These are phyloP conservation scores for Chlamydomonas schloesseri DNA, from an alignment of 139 green algal genomes.

Conservation along the genomic window DNA sequence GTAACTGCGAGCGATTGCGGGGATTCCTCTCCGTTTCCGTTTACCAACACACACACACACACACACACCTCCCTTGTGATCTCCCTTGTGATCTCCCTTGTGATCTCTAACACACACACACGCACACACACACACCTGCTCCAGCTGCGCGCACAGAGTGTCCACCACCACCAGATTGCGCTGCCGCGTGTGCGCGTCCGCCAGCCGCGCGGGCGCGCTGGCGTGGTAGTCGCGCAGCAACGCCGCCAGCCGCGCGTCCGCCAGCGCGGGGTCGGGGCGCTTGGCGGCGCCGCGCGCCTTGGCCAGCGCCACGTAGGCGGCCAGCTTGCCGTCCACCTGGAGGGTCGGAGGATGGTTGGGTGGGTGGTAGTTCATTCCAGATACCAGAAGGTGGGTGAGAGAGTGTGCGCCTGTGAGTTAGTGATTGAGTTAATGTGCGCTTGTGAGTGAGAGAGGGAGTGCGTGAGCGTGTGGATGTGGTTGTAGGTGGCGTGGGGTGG, in stretches of 20 bases:
- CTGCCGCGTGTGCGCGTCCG: conserved; percentile 15
- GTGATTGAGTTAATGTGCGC: too few relatives aligned
- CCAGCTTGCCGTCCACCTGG: conserved; percentile 48
- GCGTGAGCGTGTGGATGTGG: too few relatives aligned
- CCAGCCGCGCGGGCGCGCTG: conserved; percentile 1
- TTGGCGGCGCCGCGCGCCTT: conserved; percentile 22
- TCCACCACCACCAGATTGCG: conserved; percentile 36
- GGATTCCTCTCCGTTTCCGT: too few relatives aligned
- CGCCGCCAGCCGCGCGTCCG: conserved; percentile 38
- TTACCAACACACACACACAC: too few relatives aligned
- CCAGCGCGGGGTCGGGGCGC: conserved; percentile 5
- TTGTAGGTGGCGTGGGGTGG: too few relatives aligned
- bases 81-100: too few relatives aligned
- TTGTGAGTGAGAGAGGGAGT: too few relatives aligned
- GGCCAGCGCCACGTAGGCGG: conserved; percentile 50
- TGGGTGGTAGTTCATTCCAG: too few relatives aligned
- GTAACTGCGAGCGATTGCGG: too few relatives aligned
- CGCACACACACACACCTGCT: conserved; percentile 8
- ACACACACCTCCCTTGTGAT: too few relatives aligned
- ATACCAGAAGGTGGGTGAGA: not conserved
- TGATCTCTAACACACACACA: not conserved
- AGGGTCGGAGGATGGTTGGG: not conserved
- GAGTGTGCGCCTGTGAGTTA: too few relatives aligned
- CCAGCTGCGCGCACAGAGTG: conserved; percentile 35
- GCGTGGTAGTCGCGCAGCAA: conserved; percentile 30